Evolutionary conservation across 345 rosid genomes (phyloP).

Genomic region (Salix koriyanagi): DNA sequence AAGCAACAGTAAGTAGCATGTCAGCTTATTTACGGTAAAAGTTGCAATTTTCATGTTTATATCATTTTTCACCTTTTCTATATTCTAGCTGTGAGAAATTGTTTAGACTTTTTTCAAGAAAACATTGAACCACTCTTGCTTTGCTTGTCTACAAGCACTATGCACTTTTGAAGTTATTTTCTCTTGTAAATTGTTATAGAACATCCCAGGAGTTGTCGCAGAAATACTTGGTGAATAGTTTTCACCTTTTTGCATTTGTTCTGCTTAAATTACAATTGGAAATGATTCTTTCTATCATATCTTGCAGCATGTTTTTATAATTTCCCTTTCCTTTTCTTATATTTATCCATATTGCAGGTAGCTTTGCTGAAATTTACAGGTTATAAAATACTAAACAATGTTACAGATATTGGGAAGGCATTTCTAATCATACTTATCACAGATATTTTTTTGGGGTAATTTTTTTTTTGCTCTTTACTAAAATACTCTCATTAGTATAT

Average conservation of each 20-base stretch:
- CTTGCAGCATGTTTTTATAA: background rate
- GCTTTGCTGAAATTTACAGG: slow-evolving; percentile 94
- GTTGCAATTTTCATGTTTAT: background rate
- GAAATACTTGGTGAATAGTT: background rate
- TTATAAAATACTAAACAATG: slow-evolving; percentile 68
- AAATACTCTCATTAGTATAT: background rate
- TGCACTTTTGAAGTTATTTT: background rate
- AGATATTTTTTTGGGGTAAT: slow-evolving; percentile 85
- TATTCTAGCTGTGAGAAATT: background rate
- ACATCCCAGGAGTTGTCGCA: background rate
- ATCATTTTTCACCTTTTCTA: background rate
- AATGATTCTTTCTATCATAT: background rate
- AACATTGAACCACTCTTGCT: background rate
- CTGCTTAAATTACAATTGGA: background rate
- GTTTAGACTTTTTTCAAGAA: background rate
- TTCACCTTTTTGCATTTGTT: background rate
- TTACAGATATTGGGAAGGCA: slow-evolving; percentile 88
- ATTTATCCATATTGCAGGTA: slow-evolving; percentile 48
- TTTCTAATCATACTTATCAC: slow-evolving; percentile 72
- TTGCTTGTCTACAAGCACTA: background rate
- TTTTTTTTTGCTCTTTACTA: slow-evolving; percentile 4
- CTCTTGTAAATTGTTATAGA: background rate
- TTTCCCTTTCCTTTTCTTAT: background rate
- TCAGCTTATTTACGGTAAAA: background rate
- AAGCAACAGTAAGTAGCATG: background rate